These are phyloP conservation scores for Mallotus repandus DNA, from an alignment of 441 rosid genomes.

Conservation along the genomic window DNA sequence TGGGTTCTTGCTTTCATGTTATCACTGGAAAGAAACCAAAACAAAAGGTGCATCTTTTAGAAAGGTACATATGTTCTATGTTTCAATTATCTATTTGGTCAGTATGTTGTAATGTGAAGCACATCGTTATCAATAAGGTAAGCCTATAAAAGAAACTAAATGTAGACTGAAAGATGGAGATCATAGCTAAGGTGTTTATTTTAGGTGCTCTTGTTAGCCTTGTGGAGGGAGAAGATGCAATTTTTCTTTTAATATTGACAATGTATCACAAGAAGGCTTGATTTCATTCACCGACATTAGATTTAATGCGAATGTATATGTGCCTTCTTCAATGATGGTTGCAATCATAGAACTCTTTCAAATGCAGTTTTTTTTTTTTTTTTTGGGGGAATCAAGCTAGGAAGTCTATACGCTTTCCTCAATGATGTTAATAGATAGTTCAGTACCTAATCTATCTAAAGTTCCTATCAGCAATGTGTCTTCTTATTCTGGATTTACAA, in stretches of 20 bases:
- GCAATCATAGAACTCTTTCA: background rate
- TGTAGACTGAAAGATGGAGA: background rate
- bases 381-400: background rate
- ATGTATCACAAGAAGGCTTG: background rate
- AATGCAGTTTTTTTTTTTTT: background rate
- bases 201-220: background rate
- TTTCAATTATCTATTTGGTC: slow-evolving; percentile 1
- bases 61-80: slow-evolving; percentile 44
- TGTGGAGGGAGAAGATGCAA: background rate
- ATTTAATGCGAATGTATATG: background rate
- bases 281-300: background rate
- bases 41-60: slow-evolving; percentile 70
- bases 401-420: background rate
- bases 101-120: background rate
- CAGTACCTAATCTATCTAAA: background rate
- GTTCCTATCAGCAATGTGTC: background rate
- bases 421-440: background rate
- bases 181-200: background rate
- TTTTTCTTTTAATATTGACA: background rate
- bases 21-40: slow-evolving; percentile 54
- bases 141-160: background rate
- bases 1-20: slow-evolving; percentile 64
- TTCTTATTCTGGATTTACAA: background rate
- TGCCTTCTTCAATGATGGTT: background rate
- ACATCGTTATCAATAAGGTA: background rate